Base-by-base conservation (phyloP, 108 stramenopile species). In the Conticribra weissflogii region DNA sequence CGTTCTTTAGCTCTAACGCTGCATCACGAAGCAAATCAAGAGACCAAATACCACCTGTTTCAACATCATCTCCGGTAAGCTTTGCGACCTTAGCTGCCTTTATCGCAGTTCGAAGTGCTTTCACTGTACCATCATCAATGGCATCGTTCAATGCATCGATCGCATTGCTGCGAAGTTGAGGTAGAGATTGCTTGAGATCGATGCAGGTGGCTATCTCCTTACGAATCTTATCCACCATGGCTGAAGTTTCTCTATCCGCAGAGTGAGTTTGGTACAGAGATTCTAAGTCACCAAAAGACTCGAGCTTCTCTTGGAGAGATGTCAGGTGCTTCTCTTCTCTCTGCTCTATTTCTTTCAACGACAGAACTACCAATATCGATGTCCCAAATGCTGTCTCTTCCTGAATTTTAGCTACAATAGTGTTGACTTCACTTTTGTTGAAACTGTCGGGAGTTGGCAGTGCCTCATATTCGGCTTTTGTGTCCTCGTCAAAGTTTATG, bases 51-150 rank as follows among this genome's bases (percentile, higher is more conserved):
- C 90, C 89, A 54, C 88, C 88, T 19, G 87, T 92, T 25, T 82
- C 71, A 7, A 88, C 84, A 63, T 94, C 90, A 19, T 73, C 71
- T 52, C 87, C 88, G 23, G 85, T 82, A 9, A 94, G 78, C 29
- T 78, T 81, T 27, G 90, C 90, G 18, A 85, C 79, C 54, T 94
- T 91, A 8, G 93, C 89, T 36, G 78, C 54, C 41, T 83, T 81
- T 44, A 94, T 88, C 19, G 90, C 93, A 55, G 71, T 68, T 27
- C 85, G 74, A 1, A 94, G 79, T 17, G 86, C 84, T 70, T 90
- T 94, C 18, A 94, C 85, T n/a, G 93, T 94, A 21, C 93, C 93
- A 76, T 94, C 93, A 31, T 85, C 83, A 54, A 94, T 94, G 19
- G 90, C 90, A 78, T 94, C 93, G 51, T 80, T 81, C 48, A 94